Percentiles rank a stretch among this genome's conserved stretches.
These are phyloP conservation scores for Lachnellula suecica DNA, from an alignment of 2,329 filamentous ascomycete species.

Conservation along the genomic window DNA sequence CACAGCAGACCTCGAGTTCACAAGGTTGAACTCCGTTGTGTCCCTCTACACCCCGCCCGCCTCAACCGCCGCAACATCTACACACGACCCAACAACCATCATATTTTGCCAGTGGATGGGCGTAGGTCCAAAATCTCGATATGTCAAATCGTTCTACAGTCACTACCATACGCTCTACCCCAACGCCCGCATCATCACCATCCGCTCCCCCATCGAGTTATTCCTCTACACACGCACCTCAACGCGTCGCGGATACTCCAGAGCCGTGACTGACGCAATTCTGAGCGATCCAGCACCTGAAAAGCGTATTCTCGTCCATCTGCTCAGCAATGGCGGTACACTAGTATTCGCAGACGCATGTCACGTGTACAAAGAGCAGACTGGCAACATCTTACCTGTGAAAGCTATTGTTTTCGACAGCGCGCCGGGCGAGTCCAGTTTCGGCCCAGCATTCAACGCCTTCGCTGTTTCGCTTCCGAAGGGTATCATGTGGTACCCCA, in stretches of 20 bases:
- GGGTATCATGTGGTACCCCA: slow-evolving; percentile 3
- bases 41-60: slow-evolving; percentile 13
- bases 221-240: slow-evolving; percentile 13
- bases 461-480: slow-evolving; percentile 4
- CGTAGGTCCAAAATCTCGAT: slow-evolving; percentile 12
- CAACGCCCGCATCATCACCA: slow-evolving; percentile 12
- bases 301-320: slow-evolving; percentile 14
- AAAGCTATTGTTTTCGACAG: slow-evolving; percentile 15
- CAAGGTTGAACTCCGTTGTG: slow-evolving; percentile 9
- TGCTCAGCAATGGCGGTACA: slow-evolving; percentile 19
- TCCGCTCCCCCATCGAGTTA: slow-evolving; percentile 8
- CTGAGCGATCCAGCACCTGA: slow-evolving; percentile 5
- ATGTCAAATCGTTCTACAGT: slow-evolving; percentile 13
- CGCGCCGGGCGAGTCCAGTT: slow-evolving; percentile 13
- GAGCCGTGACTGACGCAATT: slow-evolving; percentile 11
- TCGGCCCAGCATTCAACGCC: background rate
- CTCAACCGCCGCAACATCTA: background rate
- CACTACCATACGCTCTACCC: slow-evolving; percentile 18
- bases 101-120: slow-evolving; percentile 23
- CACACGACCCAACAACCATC: slow-evolving; percentile 17
- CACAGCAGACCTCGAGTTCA: slow-evolving; percentile 9
- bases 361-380: slow-evolving; percentile 5
- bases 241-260: slow-evolving; percentile 8
- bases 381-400: slow-evolving; percentile 3
- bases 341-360: slow-evolving; percentile 12